Conservation (phyloP, 2,329 filamentous ascomycete genomes). For the Saccharata proteae region DNA sequence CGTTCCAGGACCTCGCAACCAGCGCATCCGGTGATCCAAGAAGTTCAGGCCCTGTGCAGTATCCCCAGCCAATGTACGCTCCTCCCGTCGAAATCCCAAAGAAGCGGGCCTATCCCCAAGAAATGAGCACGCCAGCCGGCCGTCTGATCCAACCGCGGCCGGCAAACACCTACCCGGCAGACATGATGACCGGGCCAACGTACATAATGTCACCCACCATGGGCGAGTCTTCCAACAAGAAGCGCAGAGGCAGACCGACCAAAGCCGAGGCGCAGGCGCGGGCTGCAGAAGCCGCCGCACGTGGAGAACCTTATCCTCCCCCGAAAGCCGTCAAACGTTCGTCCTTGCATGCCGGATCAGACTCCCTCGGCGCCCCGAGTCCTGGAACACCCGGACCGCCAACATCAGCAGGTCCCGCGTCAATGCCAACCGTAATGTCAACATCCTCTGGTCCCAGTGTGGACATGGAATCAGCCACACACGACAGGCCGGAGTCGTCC, state of each 20-base stretch:
- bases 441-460: constrained; percentile 13
- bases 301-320: constrained; percentile 27
- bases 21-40: constrained; percentile 11
- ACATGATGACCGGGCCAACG: constrained; percentile 18
- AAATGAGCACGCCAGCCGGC: constrained; percentile 21
- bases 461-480: constrained; percentile 12
- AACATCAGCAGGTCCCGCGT: constrained; percentile 12
- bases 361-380: constrained; percentile 15
- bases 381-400: constrained; percentile 15
- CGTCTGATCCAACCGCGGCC: constrained; percentile 35
- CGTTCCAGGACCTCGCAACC: constrained; percentile 19
- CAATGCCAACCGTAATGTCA: constrained; percentile 11
- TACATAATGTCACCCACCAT: constrained; percentile 17
- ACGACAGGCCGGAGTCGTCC: constrained; percentile 12
- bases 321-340: constrained; percentile 18
- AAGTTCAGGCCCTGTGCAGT: constrained; percentile 8
- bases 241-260: constrained; percentile 36
- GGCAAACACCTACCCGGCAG: constrained; percentile 20
- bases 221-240: constrained; percentile 29
- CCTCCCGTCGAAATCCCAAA: constrained; percentile 20
- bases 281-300: constrained; percentile 27
- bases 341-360: constrained; percentile 14
- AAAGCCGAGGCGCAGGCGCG: constrained; percentile 35
- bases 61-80: constrained; percentile 21
- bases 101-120: constrained; percentile 22